These are phyloP conservation scores for Arthrobotrys sinensis DNA, from an alignment of 2,329 filamentous ascomycete species.

Conservation along the genomic window DNA sequence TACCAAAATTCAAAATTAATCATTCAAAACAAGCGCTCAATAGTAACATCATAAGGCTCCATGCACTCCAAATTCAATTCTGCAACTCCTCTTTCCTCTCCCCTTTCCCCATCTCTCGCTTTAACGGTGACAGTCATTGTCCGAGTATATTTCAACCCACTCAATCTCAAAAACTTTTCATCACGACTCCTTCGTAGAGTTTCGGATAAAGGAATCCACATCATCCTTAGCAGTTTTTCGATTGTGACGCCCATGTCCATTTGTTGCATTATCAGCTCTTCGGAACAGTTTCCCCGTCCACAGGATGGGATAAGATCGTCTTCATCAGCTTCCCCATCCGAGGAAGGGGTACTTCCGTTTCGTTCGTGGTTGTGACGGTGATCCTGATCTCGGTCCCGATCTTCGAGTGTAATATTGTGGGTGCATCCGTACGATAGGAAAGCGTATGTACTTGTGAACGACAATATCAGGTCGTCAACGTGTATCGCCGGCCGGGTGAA, in stretches of 20 bases:
- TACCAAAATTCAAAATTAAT: slow-evolving; percentile 2
- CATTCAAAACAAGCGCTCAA: slow-evolving; percentile 29
- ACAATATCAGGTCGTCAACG: slow-evolving; percentile 53
- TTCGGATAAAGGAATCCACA: slow-evolving; percentile 60
- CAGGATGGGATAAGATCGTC: slow-evolving; percentile 20
- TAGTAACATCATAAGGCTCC: slow-evolving; percentile 53
- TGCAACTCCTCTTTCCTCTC: slow-evolving; percentile 37
- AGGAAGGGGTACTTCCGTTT: not conserved
- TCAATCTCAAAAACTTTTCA: slow-evolving; percentile 47
- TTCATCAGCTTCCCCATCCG: slow-evolving; percentile 13
- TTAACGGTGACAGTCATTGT: slow-evolving; percentile 53
- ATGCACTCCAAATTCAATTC: slow-evolving; percentile 54
- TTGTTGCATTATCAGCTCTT: slow-evolving; percentile 12
- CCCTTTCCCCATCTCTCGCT: slow-evolving; percentile 29
- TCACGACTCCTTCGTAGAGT: slow-evolving; percentile 47
- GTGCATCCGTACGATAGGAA: slow-evolving; percentile 55
- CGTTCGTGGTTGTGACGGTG: slow-evolving; percentile 17
- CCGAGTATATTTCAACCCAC: slow-evolving; percentile 41
- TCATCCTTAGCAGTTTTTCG: slow-evolving; percentile 53
- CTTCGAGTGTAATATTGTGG: slow-evolving; percentile 46
- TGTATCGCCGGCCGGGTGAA: slow-evolving; percentile 50
- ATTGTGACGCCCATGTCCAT: slow-evolving; percentile 54
- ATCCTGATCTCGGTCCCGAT: slow-evolving; percentile 20
- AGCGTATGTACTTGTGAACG: slow-evolving; percentile 54
- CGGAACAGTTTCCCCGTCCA: slow-evolving; percentile 5